Base-by-base conservation (phyloP, 2,329 filamentous ascomycete species). In the Ophidiomyces ophidiicola region DNA sequence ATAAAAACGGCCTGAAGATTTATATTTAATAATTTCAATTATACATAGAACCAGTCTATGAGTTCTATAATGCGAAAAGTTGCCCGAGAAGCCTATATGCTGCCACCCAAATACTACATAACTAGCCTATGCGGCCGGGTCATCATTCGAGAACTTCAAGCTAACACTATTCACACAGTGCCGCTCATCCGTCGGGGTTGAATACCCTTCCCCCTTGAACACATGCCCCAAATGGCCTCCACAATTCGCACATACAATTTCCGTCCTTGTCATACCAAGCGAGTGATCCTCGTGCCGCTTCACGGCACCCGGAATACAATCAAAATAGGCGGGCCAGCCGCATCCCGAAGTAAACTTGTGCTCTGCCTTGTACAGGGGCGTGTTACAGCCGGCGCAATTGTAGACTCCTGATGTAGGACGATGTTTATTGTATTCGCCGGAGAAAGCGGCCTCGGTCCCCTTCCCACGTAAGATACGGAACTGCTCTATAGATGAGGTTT, bases 281-380 rank as follows among this genome's bases (percentile, higher is more conserved):
- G 77, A 69, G 33, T 63, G 67, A 60, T 98, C 90, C 47, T 77
- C 76, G 54, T 88, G 80, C 46, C 88, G 71, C 24, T 76, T 83
- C 8, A 98, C 85, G 1, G 88, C 88, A 2, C 86, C 87, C 0
- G 90, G 88, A 36, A 98, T 76, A 48, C 81, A 88, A 62, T 98
- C 90, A 58, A 88, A 98, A 64, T 96, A 98, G 8, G 90, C 90
- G 0, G 90, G 90, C 90, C 90, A 98, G 45, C 90, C 90, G 62
- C 90, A 98, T 29, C 86, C 85, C 12, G 83, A 92, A 61, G 83
- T 83, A 72, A 98, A 98, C 62, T 98, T 98, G 64, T 94, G 87
- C 46, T 72, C 72, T 19, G 90, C 87, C 60, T 79, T 88, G 74
- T 98, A 98, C 12, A 98, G 76, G 4, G 90, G 87, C 5, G 86